Base-by-base conservation (phyloP, 345 rosid species). In the Eucalyptus pauciflora region DNA sequence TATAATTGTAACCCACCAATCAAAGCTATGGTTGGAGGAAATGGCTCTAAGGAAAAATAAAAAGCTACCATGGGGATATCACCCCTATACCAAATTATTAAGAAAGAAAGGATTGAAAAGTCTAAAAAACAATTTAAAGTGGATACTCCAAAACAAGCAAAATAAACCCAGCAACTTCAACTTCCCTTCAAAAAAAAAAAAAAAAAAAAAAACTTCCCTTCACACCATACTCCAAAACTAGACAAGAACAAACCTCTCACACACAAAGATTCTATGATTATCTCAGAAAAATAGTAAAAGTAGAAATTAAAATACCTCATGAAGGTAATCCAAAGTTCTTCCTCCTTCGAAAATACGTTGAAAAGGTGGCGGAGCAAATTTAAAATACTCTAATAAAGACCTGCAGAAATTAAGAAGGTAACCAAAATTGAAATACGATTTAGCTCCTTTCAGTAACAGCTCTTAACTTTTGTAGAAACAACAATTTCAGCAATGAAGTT, bases 331-430 rank as follows among this genome's bases (percentile, higher is more conserved):
- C 15, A 86, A 89, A 89, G 87, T 86, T 10, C 50, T 79, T 79
- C 90, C 91, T 54, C 92, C 90, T 86, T 86, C 90, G 93, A 93
- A 92, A 90, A 96, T 86, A 58, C 97, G 96, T 89, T 94, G 89
- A 88, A 95, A 96, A 69, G 98, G 99, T 86, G 98, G 95, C 13
- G 98, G 97, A 88, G 98, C 95, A 90, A 93, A 92, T 90, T 93
- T 90, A 90, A 97, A 96, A 92, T 96, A 97, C 88, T 83, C 87
- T 85, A 94, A 92, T 45, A 95, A 90, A 91, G 96, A 94, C 96
- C 99, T 97, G 94, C 86, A 92, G 46, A 89, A 90, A 86, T 85
- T 29, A 50, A 90, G 88, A 48, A 89, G 52, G 62, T 25, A 69
- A 43, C 58, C 31, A 48, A 87, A 71, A n/a, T n/a, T 8, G 3